Percentiles rank a stretch among this genome's conserved stretches.
Evolutionary conservation across 2,329 filamentous ascomycete species (phyloP).

Genomic region (Exophiala sideris): DNA sequence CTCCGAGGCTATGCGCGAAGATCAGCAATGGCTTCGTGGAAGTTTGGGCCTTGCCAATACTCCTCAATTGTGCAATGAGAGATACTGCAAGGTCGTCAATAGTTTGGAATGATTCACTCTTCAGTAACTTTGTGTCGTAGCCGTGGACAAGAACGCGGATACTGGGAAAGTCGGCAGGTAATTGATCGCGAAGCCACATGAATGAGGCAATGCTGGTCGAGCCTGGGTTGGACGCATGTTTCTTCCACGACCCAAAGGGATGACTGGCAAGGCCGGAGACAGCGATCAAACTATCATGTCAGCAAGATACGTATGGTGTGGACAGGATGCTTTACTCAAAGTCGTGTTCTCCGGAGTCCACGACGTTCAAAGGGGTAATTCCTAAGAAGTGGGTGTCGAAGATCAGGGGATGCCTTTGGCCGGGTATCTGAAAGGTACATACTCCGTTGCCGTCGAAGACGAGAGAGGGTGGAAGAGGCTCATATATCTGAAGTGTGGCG

Average conservation of each 20-base stretch:
- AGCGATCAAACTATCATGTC: constrained; percentile 16
- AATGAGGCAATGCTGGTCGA: not conserved
- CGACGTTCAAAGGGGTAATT: constrained; percentile 6
- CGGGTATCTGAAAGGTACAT: not conserved
- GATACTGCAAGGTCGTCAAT: constrained; percentile 5
- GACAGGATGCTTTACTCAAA: constrained; percentile 1
- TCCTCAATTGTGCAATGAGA: not conserved
- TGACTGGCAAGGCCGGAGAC: constrained; percentile 25
- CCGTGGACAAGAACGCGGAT: constrained; percentile 22
- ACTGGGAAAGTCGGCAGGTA: constrained; percentile 11
- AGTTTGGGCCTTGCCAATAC: not conserved
- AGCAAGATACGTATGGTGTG: not conserved
- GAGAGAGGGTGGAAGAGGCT: not conserved
- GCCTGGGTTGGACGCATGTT: not conserved
- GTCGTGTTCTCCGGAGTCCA: not conserved
- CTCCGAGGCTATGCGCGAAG: constrained; percentile 22
- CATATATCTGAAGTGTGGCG: not conserved
- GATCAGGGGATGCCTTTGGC: not conserved
- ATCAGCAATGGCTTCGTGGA: constrained; percentile 15
- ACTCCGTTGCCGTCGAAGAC: not conserved
- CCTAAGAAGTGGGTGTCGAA: constrained; percentile 8
- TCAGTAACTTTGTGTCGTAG: constrained; percentile 14
- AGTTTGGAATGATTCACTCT: constrained; percentile 7
- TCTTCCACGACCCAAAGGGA: constrained; percentile 23
- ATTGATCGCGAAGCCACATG: constrained; percentile 24